Base-by-base conservation (phyloP, 2,329 filamentous ascomycete genomes). In the Cyphellophora europaea region DNA sequence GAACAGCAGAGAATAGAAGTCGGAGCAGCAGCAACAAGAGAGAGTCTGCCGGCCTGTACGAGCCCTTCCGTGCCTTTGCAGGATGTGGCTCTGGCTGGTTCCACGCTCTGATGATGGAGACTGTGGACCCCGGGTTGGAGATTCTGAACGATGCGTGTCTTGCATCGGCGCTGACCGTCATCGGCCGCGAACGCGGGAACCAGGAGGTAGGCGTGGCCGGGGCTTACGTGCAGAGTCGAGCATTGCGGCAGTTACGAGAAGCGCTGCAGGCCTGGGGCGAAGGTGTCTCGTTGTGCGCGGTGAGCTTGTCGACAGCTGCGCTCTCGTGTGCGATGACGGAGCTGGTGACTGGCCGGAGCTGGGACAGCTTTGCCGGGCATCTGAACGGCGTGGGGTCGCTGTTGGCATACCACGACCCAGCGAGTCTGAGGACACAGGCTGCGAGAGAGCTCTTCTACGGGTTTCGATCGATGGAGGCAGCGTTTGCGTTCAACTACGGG, bases 271-370 rank as follows among this genome's bases (percentile, higher is more conserved):
- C 25, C 11, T 44, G 38, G 19, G 21, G 34, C 32, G 31, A 41
- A 11, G 42, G 37, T 4, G 39, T 40, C 12, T 8, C 21, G 21
- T 31, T 45, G 16, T 42, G 29, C 19, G 28, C 37, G 13, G 36
- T 41, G 15, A 18, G 37, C 21, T 32, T 45, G 11, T 45, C 42
- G 11, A 18, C 40, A 17, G 40, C 40, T 11, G 35, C 40, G 3
- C 31, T 45, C 8, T 42, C 34, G 5, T 42, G 40, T 19, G 42
- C 42, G 15, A 45, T 42, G 37, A 42, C 40, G 2, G 42, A 45
- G 27, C 27, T 45, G 28, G 34, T 42, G 10, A 30, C 37, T 25
- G 37, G 40, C 23, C 41, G 41, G 15, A 41, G 38, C 2, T 44
- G 41, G 41, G 35, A 30, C 30, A 44, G 39, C 19, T 44, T 44